Base-by-base conservation (phyloP, 2,329 filamentous ascomycete genomes). In the Nemania abortiva region DNA sequence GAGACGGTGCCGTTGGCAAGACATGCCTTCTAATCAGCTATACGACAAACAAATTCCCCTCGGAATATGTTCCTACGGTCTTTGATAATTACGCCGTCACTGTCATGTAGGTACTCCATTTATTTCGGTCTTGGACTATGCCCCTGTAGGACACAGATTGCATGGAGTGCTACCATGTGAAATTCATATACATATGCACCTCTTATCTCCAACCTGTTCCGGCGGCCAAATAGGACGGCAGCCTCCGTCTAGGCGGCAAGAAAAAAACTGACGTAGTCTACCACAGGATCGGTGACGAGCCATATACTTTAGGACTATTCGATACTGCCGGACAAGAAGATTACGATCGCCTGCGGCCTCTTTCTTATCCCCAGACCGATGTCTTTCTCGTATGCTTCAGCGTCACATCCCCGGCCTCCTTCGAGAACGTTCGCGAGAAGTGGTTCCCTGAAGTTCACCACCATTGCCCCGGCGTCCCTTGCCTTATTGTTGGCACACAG, bases 1-100 rank as follows among this genome's bases (percentile, higher is more conserved):
- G 96, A 82, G 96, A 99, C 84, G 96, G 96, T 95, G 96, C 96
- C 74, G 96, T 99, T 76, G 96, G 96, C 82, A 99, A 99, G 88
- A 99, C 96, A 75, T 99, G 96, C 85, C 90, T 99, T 74, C 90
- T 99, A 80, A 99, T 99, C 85, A 97, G 94, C 82, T 99, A 99
- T 85, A 99, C 96, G 74, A 99, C 96, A 73, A 99, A 99, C 88
- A 98, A 98, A 79, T 99, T 99, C 83, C 96, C 96, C 42, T 98
- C 95, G 78, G 96, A 99, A 95, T 99, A 99, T 83, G 96, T 99
- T 68, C 96, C 96, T 61, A 99, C 96, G 34, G 96, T 99, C 73
- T 99, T 99, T 83, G 96, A 99, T 84, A 99, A 99, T 85, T 99
- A 99, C 88, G 96, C 96, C 67, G 96, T 99, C 81, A 99, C 96